These are phyloP conservation scores for Suhomyces terraborum DNA, from an alignment of 1,139 yeast genomes.

Conservation along the genomic window DNA sequence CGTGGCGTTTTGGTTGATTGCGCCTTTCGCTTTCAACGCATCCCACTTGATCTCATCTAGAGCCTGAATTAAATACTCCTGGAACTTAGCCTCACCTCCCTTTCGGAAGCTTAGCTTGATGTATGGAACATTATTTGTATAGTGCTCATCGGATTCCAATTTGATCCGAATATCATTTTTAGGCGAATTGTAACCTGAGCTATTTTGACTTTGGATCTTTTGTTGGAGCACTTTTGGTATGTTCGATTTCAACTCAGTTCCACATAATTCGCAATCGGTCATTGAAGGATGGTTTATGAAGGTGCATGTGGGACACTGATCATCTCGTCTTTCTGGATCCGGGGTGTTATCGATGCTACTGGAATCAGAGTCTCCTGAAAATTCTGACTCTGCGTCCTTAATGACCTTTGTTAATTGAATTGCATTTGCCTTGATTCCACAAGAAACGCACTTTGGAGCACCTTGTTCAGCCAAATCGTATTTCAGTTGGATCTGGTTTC, in stretches of 20 bases:
- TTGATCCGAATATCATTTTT: constrained; percentile 22
- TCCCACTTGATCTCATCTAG: constrained; percentile 54
- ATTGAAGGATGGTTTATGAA: constrained; percentile 82
- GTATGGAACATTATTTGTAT: constrained; percentile 37
- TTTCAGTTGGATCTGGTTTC: constrained; percentile 50
- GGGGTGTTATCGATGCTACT: constrained; percentile 7
- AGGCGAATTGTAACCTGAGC: constrained; percentile 7
- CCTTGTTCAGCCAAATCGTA: constrained; percentile 33
- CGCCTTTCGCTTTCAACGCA: constrained; percentile 35
- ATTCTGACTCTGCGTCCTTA: not conserved
- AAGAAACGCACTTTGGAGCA: constrained; percentile 66
- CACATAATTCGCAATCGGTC: constrained; percentile 84
- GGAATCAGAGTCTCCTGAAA: constrained; percentile 4
- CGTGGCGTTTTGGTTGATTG: constrained; percentile 42
- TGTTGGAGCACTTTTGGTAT: constrained; percentile 20
- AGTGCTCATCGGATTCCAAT: constrained; percentile 34
- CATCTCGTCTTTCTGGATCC: constrained; percentile 28
- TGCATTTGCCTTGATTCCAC: constrained; percentile 58
- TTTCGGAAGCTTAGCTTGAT: constrained; percentile 64
- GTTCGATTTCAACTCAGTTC: constrained; percentile 49
- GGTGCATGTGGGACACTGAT: constrained; percentile 78
- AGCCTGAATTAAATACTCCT: constrained; percentile 40
- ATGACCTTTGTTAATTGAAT: constrained; percentile 2
- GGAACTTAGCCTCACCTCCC: constrained; percentile 57
- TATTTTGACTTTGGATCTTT: constrained; percentile 6